These are phyloP conservation scores for Blastobotrys indianensis DNA, from an alignment of 1,139 yeast species.

Conservation along the genomic window DNA sequence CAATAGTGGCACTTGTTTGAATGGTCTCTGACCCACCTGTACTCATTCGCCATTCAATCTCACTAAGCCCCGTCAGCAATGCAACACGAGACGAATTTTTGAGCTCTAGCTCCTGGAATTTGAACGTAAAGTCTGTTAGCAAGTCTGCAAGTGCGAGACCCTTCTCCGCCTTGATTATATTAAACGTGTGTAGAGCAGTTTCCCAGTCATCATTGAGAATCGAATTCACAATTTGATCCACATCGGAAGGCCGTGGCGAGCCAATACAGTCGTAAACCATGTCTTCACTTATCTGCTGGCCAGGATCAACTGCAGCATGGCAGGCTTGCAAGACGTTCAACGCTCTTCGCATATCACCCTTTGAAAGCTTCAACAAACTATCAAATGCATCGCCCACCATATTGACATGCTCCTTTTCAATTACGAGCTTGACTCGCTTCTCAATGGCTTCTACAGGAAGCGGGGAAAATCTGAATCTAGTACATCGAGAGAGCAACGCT, in stretches of 20 bases:
- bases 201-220: constrained; percentile 87
- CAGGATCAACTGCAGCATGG: constrained; percentile 43
- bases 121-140: constrained; percentile 66
- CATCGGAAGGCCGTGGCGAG: constrained; percentile 85
- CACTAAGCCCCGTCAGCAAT: constrained; percentile 66
- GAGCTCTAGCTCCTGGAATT: constrained; percentile 62
- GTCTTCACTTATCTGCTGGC: constrained; percentile 47
- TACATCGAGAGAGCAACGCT: constrained; percentile 89
- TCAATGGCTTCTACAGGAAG: constrained; percentile 60
- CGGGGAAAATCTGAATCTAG: constrained; percentile 90
- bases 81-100: constrained; percentile 54
- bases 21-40: constrained; percentile 90
- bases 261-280: constrained; percentile 94
- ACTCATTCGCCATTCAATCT: constrained; percentile 84
- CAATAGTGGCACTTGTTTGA: constrained; percentile 86
- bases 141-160: constrained; percentile 90
- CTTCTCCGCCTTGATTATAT: constrained; percentile 55
- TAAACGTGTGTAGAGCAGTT: constrained; percentile 61
- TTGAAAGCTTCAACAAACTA: constrained; percentile 63
- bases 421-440: constrained; percentile 60
- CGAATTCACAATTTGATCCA: constrained; percentile 67
- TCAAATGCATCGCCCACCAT: constrained; percentile 54
- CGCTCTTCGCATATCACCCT: constrained; percentile 96
- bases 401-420: constrained; percentile 57
- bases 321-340: constrained; percentile 93